A percentile compares a stretch with the other conserved stretches of the same genome.
Evolutionary conservation across 129 eudicot genomes (phyloP).

Genomic region (Glebionis coronaria): DNA sequence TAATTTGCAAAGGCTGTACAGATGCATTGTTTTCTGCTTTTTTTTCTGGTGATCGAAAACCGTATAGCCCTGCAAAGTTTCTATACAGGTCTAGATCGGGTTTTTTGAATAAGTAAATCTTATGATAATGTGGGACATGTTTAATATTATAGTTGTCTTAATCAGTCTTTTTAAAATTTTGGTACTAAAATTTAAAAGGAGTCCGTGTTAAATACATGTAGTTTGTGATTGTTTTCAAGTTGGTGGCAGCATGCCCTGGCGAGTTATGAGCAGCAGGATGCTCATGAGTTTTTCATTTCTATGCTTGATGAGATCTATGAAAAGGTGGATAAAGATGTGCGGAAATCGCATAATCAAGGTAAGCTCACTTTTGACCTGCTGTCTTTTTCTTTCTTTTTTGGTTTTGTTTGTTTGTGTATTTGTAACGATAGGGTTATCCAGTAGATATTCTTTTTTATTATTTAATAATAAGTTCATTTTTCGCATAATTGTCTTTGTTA

Average conservation of each 20-base stretch:
- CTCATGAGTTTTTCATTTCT: conserved; percentile 95
- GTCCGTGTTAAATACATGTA: not conserved
- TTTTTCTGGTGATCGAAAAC: conserved; percentile 65
- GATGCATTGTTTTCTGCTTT: conserved; percentile 77
- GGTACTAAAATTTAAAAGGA: not conserved
- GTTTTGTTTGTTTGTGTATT: not conserved
- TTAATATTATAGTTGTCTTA: conserved; percentile 23
- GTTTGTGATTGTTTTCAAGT: conserved; percentile 40
- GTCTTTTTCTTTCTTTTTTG: conserved; percentile 9
- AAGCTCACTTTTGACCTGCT: conserved; percentile 3
- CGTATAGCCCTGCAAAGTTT: conserved; percentile 84
- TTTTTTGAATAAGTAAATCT: conserved; percentile 10
- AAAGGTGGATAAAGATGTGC: conserved; percentile 63
- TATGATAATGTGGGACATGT: conserved; percentile 30
- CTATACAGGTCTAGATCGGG: conserved; percentile 55
- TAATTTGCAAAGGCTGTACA: conserved; percentile 40
- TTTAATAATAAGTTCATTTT: not conserved
- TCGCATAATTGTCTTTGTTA: not conserved
- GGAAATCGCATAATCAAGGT: conserved; percentile 69
- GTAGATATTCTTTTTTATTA: too few relatives aligned
- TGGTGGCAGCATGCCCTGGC: conserved; percentile 99
- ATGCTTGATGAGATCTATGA: conserved; percentile 89
- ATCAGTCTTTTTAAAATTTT: conserved; percentile 3
- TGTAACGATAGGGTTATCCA: not conserved
- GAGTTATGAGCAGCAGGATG: conserved; percentile 97